Evolutionary conservation across 164 flowering plant genomes (phyloP).

Genomic region (Akebia trifoliata): DNA sequence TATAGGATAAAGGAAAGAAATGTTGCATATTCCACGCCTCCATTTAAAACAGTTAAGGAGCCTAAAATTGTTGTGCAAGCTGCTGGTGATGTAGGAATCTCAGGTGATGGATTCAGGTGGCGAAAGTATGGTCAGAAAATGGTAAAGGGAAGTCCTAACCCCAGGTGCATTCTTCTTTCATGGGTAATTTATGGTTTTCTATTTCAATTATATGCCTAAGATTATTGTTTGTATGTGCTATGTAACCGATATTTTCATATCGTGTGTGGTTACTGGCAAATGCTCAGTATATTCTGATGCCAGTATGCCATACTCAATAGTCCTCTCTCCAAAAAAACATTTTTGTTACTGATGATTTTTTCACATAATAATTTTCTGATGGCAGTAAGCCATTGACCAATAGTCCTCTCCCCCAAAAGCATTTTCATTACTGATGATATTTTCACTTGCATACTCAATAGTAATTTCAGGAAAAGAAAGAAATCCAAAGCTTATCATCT

Average conservation of each 20-base stretch:
- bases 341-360: too few relatives aligned
- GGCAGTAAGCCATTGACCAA: too few relatives aligned
- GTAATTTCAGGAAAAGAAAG: too few relatives aligned
- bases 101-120: slow-evolving; percentile 91
- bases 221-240: neutral
- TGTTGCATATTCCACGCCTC: slow-evolving; percentile 21
- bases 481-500: too few relatives aligned
- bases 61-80: slow-evolving; percentile 78
- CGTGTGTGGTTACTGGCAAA: neutral
- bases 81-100: slow-evolving; percentile 60
- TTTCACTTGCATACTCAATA: too few relatives aligned
- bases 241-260: neutral
- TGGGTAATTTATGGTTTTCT: neutral
- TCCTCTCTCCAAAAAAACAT: too few relatives aligned
- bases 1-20: slow-evolving; percentile 28
- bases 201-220: neutral
- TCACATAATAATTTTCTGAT: too few relatives aligned
- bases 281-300: too few relatives aligned
- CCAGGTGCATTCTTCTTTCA: slow-evolving; percentile 45
- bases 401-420: too few relatives aligned
- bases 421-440: too few relatives aligned
- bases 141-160: slow-evolving; percentile 88
- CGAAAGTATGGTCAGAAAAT: slow-evolving; percentile 95
- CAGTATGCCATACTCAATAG: too few relatives aligned
- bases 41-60: slow-evolving; percentile 47